These are phyloP conservation scores for Phytopythium montanum DNA, from an alignment of 352 stramenopile genomes.

Conservation along the genomic window DNA sequence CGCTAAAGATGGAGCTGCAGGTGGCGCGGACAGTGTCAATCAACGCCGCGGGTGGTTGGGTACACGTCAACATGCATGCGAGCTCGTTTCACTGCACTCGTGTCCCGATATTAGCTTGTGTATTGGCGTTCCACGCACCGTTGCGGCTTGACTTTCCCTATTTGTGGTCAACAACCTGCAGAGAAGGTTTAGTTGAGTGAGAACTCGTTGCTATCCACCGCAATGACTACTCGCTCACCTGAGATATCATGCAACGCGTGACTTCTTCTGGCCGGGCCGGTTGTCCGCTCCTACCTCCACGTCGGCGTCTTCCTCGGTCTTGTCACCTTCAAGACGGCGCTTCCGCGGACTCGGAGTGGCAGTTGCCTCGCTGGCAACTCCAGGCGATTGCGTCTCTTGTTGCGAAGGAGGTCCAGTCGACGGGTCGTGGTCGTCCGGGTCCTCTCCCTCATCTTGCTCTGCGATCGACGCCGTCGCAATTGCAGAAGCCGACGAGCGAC, in stretches of 20 bases:
- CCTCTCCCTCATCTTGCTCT: conserved; percentile 23
- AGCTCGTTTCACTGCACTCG: not conserved
- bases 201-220: not conserved
- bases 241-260: not conserved
- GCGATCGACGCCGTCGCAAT: conserved; percentile 30
- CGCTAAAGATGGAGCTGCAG: not conserved
- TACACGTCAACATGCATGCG: not conserved
- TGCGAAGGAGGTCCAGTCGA: not conserved
- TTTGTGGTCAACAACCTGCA: not conserved
- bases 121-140: conserved; percentile 1
- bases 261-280: not conserved
- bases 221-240: not conserved
- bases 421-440: not conserved
- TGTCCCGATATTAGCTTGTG: not conserved
- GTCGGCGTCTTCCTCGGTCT: not conserved
- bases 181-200: not conserved
- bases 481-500: conserved; percentile 29
- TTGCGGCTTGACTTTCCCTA: not conserved
- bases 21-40: not conserved
- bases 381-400: not conserved
- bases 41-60: not conserved
- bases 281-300: not conserved
- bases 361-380: not conserved
- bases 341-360: not conserved
- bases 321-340: not conserved